Conservation (phyloP, 2,329 filamentous ascomycete genomes). For the Keithomyces neogunnii region DNA sequence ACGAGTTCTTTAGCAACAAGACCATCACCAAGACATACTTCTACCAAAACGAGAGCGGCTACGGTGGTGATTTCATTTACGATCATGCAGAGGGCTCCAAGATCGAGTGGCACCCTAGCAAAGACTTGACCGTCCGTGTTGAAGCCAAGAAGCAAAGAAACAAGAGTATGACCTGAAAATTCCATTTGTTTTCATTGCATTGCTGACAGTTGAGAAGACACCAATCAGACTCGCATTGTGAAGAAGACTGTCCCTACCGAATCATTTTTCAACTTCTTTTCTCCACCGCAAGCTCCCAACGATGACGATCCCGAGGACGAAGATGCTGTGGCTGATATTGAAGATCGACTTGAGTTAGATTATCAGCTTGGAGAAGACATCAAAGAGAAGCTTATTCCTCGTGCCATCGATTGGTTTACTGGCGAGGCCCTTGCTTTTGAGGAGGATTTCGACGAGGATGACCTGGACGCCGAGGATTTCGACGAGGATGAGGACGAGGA, state of each 20-base stretch:
- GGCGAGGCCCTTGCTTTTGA: constrained; percentile 96
- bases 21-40: constrained; percentile 96
- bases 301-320: constrained; percentile 63
- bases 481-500: constrained; percentile 75
- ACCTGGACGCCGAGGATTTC: constrained; percentile 45
- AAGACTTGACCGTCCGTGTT: constrained; percentile 87
- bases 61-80: constrained; percentile 98
- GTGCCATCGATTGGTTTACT: constrained; percentile 98
- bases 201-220: constrained; percentile 55
- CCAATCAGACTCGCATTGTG: constrained; percentile 96
- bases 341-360: constrained; percentile 95
- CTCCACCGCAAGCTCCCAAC: constrained; percentile 77
- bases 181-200: not conserved
- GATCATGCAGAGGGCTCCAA: constrained; percentile 97
- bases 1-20: constrained; percentile 97
- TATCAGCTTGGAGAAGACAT: constrained; percentile 99
- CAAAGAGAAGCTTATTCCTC: constrained; percentile 98
- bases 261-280: constrained; percentile 99
- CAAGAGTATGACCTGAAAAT: constrained; percentile 67
- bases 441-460: constrained; percentile 70
- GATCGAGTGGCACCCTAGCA: constrained; percentile 91
- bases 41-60: constrained; percentile 98
- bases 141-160: constrained; percentile 99
- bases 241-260: constrained; percentile 99
- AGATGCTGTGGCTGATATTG: constrained; percentile 79